Base-by-base conservation (phyloP, 192 early-diverging fungal species). In the Coemansia sp. region DNA sequence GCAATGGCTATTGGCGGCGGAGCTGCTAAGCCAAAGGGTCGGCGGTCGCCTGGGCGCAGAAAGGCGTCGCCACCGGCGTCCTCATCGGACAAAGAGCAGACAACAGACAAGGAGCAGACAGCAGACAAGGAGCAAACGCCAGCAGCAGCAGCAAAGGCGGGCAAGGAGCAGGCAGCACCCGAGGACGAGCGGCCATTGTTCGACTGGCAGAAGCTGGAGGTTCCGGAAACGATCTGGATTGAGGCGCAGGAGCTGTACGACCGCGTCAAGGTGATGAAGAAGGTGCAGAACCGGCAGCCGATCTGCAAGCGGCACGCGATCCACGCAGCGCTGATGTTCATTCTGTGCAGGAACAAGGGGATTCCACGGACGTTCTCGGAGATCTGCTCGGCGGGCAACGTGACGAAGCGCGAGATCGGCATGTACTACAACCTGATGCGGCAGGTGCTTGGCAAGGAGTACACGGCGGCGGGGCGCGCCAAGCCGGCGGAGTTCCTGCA, bases 281-380 rank as follows among this genome's bases (percentile, higher is more conserved):
- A 84, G 39, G 85, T 89, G 65, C 86, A 88, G 68, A 89, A 88
- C 74, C 75, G 88, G 15, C 88, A 89, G 67, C 88, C 88, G 38
- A 74, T 85, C 19, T 84, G 87, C 11, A 88, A 86, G 77, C 77
- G 85, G 18, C 83, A 86, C 47, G 86, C 85, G 11, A 89, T 89
- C 41, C 77, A 88, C 32, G 88, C 87, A 0, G 86, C 88, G 1
- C 77, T 89, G 5, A 72, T 88, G 52, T 86, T 86, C 18, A 88
- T 87, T 59, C 74, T 87, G 52, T 89, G 88, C 43, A 81, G 88
- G 5, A 72, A 75, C 61, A 81, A 85, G 54, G 83, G 82, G 9
- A 79, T 84, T 16, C 87, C 88, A 4, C 81, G 88, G 1, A 89
- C 88, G 11, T 87, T 89, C 71, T 77, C 85, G 4, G 87, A 89